phyloP scores from a whole-genome alignment of 805 yeast species.

The Candida silvatica region DNA sequence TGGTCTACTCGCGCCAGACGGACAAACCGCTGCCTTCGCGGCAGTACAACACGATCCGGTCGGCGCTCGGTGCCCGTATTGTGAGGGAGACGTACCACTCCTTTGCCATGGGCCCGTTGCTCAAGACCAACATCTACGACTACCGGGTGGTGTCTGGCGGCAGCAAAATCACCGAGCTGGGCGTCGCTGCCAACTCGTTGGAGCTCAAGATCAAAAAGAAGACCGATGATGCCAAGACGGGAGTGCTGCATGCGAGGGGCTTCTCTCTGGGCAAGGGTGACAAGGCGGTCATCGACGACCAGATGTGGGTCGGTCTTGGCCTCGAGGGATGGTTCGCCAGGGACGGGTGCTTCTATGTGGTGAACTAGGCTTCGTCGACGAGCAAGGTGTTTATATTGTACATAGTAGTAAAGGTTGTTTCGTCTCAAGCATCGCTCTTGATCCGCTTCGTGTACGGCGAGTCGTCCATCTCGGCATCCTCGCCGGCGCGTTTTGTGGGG shows the following conservation, averaged over 20 bases:
- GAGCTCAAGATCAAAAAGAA: slow-evolving; percentile 45
- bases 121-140: slow-evolving; percentile 54
- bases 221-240: slow-evolving; percentile 31
- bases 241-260: slow-evolving; percentile 52
- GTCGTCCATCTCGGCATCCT: too few relatives aligned
- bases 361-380: too few relatives aligned
- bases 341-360: slow-evolving; percentile 70
- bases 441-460: too few relatives aligned
- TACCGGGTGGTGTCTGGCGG: slow-evolving; percentile 37
- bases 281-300: slow-evolving; percentile 28
- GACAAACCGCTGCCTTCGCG: slow-evolving; percentile 9
- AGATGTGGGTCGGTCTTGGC: slow-evolving; percentile 40
- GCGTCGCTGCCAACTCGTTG: slow-evolving; percentile 50
- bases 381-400: too few relatives aligned
- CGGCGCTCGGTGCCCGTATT: slow-evolving; percentile 39
- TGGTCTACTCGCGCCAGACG: slow-evolving; percentile 29
- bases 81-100: slow-evolving; percentile 39
- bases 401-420: too few relatives aligned
- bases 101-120: slow-evolving; percentile 47
- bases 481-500: too few relatives aligned
- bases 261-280: slow-evolving; percentile 49
- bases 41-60: slow-evolving; percentile 31
- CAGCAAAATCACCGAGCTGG: slow-evolving; percentile 29
- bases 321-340: slow-evolving; percentile 53
- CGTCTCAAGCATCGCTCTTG: too few relatives aligned